These are phyloP conservation scores for Rubia occidens DNA, from an alignment of 305 asterid genomes.

Conservation along the genomic window DNA sequence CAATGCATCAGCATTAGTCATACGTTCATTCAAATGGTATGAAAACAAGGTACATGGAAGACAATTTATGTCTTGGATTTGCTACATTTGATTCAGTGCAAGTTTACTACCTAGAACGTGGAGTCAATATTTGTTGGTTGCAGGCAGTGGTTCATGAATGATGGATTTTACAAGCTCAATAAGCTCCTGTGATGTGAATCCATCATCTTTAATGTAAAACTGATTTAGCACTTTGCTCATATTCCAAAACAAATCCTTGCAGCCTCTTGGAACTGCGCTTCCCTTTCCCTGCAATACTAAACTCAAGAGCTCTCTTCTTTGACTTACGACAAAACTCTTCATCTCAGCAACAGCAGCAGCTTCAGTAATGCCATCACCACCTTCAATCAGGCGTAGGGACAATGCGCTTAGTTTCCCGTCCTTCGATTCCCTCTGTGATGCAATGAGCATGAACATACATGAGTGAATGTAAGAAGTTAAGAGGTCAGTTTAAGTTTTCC, in stretches of 20 bases:
- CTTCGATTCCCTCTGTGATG: constrained; percentile 62
- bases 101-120: not conserved
- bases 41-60: no score
- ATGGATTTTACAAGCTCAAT: constrained; percentile 37
- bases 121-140: not conserved
- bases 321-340: constrained; percentile 29
- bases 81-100: not conserved
- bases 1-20: not conserved
- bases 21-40: not conserved
- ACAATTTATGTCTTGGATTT: not conserved
- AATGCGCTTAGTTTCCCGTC: constrained; percentile 59
- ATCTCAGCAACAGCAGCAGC: constrained; percentile 40
- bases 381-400: constrained; percentile 37
- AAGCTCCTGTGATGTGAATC: constrained; percentile 57
- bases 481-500: not conserved
- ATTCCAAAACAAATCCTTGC: constrained; percentile 79
- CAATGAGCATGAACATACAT: not conserved
- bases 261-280: constrained; percentile 51
- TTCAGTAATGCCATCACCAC: constrained; percentile 33
- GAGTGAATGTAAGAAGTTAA: not conserved
- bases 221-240: constrained; percentile 60
- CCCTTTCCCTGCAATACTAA: constrained; percentile 43
- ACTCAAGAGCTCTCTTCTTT: constrained; percentile 51
- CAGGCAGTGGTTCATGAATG: constrained; percentile 44
- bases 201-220: constrained; percentile 64